These are phyloP conservation scores for Colletotrichum sp. DNA, from an alignment of 2,329 filamentous ascomycete species.

Conservation along the genomic window DNA sequence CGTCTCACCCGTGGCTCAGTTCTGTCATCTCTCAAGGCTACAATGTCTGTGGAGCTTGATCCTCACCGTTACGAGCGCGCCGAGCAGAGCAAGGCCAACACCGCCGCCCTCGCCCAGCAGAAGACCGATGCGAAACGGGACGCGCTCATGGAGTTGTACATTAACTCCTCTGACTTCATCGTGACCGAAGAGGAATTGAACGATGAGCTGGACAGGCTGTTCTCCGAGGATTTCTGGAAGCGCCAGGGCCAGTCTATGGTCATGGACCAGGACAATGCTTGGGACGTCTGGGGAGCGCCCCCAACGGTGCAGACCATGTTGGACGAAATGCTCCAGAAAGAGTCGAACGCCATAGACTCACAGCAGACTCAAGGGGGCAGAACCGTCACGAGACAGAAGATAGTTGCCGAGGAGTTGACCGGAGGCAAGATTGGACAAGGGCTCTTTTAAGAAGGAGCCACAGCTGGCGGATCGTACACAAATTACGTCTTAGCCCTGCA, in stretches of 20 bases:
- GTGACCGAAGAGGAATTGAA: constrained; percentile 79
- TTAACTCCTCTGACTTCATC: constrained; percentile 87
- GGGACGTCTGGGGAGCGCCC: constrained; percentile 54
- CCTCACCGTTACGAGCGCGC: constrained; percentile 63
- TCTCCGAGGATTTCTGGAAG: constrained; percentile 65
- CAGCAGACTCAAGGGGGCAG: constrained; percentile 42
- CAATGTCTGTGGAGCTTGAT: constrained; percentile 61
- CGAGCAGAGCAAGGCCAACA: constrained; percentile 40
- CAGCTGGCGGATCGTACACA: not conserved
- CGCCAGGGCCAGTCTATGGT: constrained; percentile 38
- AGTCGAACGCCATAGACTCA: constrained; percentile 16
- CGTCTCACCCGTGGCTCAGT: constrained; percentile 74
- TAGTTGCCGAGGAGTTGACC: constrained; percentile 62
- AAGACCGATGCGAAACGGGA: constrained; percentile 68
- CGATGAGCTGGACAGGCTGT: constrained; percentile 74
- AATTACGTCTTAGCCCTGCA: not conserved
- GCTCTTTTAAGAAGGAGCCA: not conserved
- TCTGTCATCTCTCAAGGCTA: constrained; percentile 51
- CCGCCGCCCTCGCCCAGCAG: constrained; percentile 46
- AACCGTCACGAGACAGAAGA: constrained; percentile 57
- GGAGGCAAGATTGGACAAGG: constrained; percentile 57
- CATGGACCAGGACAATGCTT: constrained; percentile 48
- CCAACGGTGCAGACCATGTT: constrained; percentile 50
- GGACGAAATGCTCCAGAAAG: constrained; percentile 33
- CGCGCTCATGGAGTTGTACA: constrained; percentile 84